Evolutionary conservation across 345 rosid genomes (phyloP).

Genomic region (Diplotaxis tenuifolia): DNA sequence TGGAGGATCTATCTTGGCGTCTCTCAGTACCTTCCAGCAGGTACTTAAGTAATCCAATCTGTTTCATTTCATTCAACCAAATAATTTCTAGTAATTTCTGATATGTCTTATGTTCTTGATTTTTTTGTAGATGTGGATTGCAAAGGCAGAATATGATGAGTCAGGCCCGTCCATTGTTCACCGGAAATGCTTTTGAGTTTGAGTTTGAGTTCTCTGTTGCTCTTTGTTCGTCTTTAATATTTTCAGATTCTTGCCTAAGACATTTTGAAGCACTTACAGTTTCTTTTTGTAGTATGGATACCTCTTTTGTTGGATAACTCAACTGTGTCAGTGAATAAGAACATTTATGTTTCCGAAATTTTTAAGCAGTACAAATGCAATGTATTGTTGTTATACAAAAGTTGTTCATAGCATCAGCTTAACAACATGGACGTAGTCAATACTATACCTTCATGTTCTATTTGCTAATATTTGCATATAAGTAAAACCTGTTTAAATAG

Average conservation of each 20-base stretch:
- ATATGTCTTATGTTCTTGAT: background rate
- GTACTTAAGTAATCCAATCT: conserved; percentile 29
- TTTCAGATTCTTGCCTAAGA: conserved; percentile 17
- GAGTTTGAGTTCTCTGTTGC: conserved; percentile 1
- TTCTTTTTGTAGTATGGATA: conserved; percentile 21
- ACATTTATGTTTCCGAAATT: background rate
- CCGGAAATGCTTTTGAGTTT: conserved; percentile 78
- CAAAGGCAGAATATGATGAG: conserved; percentile 86
- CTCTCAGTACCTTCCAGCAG: conserved; percentile 95
- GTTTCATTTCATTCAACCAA: background rate
- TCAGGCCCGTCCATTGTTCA: conserved; percentile 91
- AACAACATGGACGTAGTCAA: background rate
- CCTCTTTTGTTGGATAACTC: conserved; percentile 1
- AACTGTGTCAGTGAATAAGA: conserved; percentile 24
- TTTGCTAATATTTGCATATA: background rate
- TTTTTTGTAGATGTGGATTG: conserved; percentile 74
- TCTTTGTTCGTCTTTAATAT: conserved; percentile 8
- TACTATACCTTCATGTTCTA: background rate
- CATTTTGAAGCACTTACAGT: conserved; percentile 1
- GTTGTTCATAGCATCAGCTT: background rate
- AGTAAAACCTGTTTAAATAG: background rate
- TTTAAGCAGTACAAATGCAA: background rate
- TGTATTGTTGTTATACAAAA: background rate
- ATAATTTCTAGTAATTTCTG: background rate
- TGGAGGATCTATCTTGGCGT: conserved; percentile 57